Base-by-base conservation (phyloP, 345 rosid species). In the Salix brachista region DNA sequence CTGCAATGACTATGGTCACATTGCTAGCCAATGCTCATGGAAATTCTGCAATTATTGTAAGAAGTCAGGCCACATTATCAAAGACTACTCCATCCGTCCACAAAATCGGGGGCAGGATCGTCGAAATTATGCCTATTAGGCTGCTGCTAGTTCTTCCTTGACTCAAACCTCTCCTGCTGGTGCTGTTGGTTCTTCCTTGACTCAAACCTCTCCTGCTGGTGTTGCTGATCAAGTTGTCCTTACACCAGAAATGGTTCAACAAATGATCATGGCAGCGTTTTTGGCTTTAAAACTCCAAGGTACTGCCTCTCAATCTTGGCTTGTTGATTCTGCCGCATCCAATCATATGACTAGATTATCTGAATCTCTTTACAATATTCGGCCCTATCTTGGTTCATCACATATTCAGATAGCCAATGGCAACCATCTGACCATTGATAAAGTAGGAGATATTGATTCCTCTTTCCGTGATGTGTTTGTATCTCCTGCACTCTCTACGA, bases 271-370 rank as follows among this genome's bases (percentile, higher is more conserved):
- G 8, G 10, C 42, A 4, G 44, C 48, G 0, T 34, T 34, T 34
- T 5, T 1, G 1, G 7, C 37, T 34, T 28, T 69, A 2, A 14
- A 65, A 11, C 23, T 66, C 7, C 37, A 56, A 76, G 77, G 77
- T 72, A 3, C 3, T 67, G 14, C 36, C 1, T 10, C 17, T 69
- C 17, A 56, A 12, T 7, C 44, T 17, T 80, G 50, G 77, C 2
- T 34, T 56, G 0, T 67, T 18, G 67, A 60, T 46, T 77, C 11
- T 1, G 8, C 2, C 0, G 4, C 61, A 21, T 67, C 48, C 0
- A 72, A 80, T 67, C 70, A 72, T 3, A 72, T 81, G 62, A 68
- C 6, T 34, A 4, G 37, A 34, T 34, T 34, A 5, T 34, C 37
- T 34, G 1, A 34, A 34, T 34, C 37, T 34, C 37, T 34, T 34